Evolutionary conservation across 352 stramenopile genomes (phyloP), one percentile per base, ranked within the genome.

Genomic region (Plasmopara halstedii): DNA sequence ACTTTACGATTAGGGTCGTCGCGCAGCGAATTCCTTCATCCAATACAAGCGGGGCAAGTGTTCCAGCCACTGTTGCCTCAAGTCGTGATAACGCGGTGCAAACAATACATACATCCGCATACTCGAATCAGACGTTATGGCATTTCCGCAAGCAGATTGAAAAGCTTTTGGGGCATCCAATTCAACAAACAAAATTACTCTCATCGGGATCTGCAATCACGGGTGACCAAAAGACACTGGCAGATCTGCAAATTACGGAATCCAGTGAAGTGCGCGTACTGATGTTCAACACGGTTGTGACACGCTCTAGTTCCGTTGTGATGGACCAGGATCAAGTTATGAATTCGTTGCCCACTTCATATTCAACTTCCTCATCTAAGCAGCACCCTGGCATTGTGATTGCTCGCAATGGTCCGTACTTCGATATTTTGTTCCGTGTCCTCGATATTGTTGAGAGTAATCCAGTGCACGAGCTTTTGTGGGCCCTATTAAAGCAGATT

Each of bases 151-250:
- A 85, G 46, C 71, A 88, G 23, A 62, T 94, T 15, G 83, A 94
- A 57, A 69, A 70, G 39, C 44, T 85, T 0, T 55, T 88, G 15
- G 60, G 62, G 0, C 83, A 94, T 47, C 74, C 83, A 1, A 67
- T 86, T 49, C 68, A 85, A 38, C 83, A 92, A 45, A 89, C 68
- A 3, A 94, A 94, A 46, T 79, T 94, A 8, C 57, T 94, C 2
- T 83, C 61, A 17, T 65, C 66, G 36, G 79, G 83, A 13, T 70
- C 71, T 7, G 64, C 78, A 1, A 62, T 94, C 17, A 77, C 74
- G 14, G 80, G 80, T 8, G 83, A 94, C 34, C 51, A 81, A 27
- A 94, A 94, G 53, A 90, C 80, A 19, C 56, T 92, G 2, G 66
- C 70, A 22, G 80, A 94, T n/a, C 59, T 94, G 20, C 53, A 75